Base-by-base conservation (phyloP, 768 basidiomycete genomes). In the Lactifluus subvellereus region DNA sequence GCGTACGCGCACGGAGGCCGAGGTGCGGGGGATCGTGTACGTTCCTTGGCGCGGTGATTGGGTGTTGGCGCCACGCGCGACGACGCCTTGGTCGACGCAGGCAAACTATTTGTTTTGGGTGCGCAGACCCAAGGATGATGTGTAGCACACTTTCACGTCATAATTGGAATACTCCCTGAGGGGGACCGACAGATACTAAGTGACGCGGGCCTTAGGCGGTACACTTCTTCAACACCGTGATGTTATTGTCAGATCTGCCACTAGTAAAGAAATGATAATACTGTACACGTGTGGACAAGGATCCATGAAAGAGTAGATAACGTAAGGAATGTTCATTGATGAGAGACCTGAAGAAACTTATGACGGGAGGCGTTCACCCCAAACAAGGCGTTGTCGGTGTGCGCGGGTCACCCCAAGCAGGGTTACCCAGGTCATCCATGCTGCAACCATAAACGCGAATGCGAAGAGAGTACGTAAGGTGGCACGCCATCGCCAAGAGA, bases 31-130 rank as follows among this genome's bases (percentile, higher is more conserved):
- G 3, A 78, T 93, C 45, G 76, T 89, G 20, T 94, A 91, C 71
- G 76, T 87, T 49, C 92, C 91, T 9, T 79, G 90, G 68, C 78
- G 76, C 20, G 84, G 84, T 1, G 76, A 79, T 48, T 94, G 91
- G 91, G 69, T 76, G 59, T 76, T 94, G n/a, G 82, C 83, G 61
- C 82, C 87, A 5, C 77, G 86, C 18, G 80, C 81, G 8, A 74
- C 74, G 4, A 73, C 71, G 4, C 77, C 77, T 67, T 72, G 71
- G 69, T 69, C 81, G 27, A 79, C 84, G 55, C 74, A 75, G 38
- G 89, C 85, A 71, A 94, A 90, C 69, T 94, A 94, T 73, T 65
- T 94, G 66, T 91, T 94, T 73, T 94, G 92, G 91, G 87, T 86
- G n/a, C 79, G 91, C 30, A 89, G 85, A 66, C 89, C 91, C 11